Base-by-base conservation (phyloP, 257 asterid genomes). In the Asclepias syriaca region DNA sequence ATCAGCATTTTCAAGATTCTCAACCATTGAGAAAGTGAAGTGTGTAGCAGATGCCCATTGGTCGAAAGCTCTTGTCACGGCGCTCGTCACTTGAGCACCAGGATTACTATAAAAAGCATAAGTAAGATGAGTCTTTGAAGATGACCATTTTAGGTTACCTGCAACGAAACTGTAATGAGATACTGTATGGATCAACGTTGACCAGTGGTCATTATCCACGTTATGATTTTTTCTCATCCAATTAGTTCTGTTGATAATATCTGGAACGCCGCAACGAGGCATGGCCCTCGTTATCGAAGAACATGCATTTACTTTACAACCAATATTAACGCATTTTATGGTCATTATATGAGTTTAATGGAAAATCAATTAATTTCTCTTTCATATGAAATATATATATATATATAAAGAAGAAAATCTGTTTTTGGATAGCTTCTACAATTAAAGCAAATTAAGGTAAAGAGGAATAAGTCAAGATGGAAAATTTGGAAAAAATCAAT, bases 231-330 rank as follows among this genome's bases (percentile, higher is more conserved):
- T 49, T 46, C 39, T 68, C 86, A 80, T 78, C 34, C 27, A 54
- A 37, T 70, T 79, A 1, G 81, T 79, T n/a, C 79, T 75, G 16
- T 83, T 74, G 29, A 71, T 3, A 12, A 85, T 74, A 55, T 84
- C 87, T 0, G 86, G 58, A 13, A 73, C 80, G 11, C 85, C 83
- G 45, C 88, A 86, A 83, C n/a, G n/a, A n/a, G n/a, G n/a, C n/a
- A n/a, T n/a, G n/a, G n/a, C n/a, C n/a, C n/a, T n/a, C n/a, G n/a
- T n/a, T n/a, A n/a, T n/a, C n/a, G n/a, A n/a, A n/a, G n/a, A n/a
- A n/a, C n/a, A n/a, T n/a, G n/a, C n/a, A n/a, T n/a, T n/a, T n/a
- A n/a, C n/a, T n/a, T n/a, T n/a, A n/a, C n/a, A n/a, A n/a, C n/a
- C n/a, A n/a, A n/a, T n/a, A n/a, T n/a, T n/a, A n/a, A n/a, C n/a